Conservation (phyloP, 768 basidiomycete species). For the Hortiboletus campestris region DNA sequence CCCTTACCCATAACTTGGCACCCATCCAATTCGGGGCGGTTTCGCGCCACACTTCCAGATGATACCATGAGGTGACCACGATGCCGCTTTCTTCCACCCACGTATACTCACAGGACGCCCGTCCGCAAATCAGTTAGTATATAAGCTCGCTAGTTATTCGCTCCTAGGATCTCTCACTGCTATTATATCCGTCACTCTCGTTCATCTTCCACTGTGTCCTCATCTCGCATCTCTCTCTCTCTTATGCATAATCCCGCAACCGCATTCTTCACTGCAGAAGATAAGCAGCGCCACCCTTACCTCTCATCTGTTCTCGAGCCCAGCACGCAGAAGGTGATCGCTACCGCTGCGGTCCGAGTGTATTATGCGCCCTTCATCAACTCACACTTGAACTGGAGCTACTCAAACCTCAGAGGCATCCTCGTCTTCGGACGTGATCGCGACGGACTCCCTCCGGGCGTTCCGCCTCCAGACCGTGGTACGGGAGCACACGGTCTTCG, state of each 20-base stretch:
- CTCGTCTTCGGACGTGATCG: constrained; percentile 50
- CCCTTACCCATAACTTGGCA: constrained; percentile 29
- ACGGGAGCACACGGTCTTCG: constrained; percentile 22
- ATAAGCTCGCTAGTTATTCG: constrained; percentile 25
- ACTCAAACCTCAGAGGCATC: constrained; percentile 57
- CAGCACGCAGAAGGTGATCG: constrained; percentile 46
- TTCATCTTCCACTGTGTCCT: constrained; percentile 14
- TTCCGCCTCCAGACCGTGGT: constrained; percentile 21
- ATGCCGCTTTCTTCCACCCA: constrained; percentile 33
- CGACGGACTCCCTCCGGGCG: constrained; percentile 24
- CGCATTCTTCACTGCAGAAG: constrained; percentile 36
- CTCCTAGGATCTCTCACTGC: constrained; percentile 16
- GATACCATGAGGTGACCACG: constrained; percentile 35
- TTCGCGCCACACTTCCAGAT: constrained; percentile 31
- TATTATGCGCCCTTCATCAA: constrained; percentile 58
- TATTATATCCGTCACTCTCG: constrained; percentile 13
- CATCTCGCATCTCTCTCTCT: constrained; percentile 2
- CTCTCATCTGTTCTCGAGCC: constrained; percentile 39
- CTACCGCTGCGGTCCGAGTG: constrained; percentile 54
- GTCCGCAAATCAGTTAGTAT: constrained; percentile 31
- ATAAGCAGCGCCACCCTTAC: constrained; percentile 39
- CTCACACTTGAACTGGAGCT: constrained; percentile 53
- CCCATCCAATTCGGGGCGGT: constrained; percentile 29
- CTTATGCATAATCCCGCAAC: constrained; percentile 33
- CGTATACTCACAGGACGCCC: constrained; percentile 21